These are phyloP conservation scores for Fusarium incarnatum DNA, from an alignment of 2,329 filamentous ascomycete species.

Conservation along the genomic window DNA sequence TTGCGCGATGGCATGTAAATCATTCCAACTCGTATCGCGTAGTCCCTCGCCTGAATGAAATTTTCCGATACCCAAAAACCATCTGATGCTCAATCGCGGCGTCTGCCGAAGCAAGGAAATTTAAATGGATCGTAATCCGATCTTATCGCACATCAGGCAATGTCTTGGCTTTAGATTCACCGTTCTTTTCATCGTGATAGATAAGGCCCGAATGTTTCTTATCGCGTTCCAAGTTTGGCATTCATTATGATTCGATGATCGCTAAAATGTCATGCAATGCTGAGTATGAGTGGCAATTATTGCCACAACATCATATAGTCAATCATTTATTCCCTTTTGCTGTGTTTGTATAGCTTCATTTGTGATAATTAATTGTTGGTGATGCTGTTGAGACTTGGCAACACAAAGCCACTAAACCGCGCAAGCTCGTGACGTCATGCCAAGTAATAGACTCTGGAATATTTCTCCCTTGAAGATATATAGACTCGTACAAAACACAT, in stretches of 20 bases:
- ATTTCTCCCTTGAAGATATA: not conserved
- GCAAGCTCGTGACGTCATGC: conserved; percentile 33
- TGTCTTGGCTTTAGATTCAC: conserved; percentile 2
- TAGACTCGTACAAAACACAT: not conserved
- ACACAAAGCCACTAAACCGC: conserved; percentile 19
- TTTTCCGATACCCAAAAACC: conserved; percentile 17
- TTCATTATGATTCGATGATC: not conserved
- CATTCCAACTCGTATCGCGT: not conserved
- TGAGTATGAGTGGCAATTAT: not conserved
- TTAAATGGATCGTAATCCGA: conserved; percentile 21
- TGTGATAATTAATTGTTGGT: too few relatives aligned
- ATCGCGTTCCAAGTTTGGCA: not conserved
- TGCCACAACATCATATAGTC: not conserved
- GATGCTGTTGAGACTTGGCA: conserved; percentile 1
- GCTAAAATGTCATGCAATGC: not conserved
- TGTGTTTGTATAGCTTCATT: conserved; percentile 17
- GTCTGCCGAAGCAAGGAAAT: conserved; percentile 4
- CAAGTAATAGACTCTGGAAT: conserved; percentile 11
- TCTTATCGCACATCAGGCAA: conserved; percentile 28
- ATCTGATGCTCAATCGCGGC: conserved; percentile 13
- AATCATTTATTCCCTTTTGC: not conserved
- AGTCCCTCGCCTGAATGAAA: not conserved
- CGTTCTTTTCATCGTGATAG: not conserved
- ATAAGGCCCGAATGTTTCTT: conserved; percentile 23
- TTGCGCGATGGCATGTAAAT: not conserved